These are phyloP conservation scores for Ochetophila trinervis DNA, from an alignment of 306 rosid species.

Conservation along the genomic window DNA sequence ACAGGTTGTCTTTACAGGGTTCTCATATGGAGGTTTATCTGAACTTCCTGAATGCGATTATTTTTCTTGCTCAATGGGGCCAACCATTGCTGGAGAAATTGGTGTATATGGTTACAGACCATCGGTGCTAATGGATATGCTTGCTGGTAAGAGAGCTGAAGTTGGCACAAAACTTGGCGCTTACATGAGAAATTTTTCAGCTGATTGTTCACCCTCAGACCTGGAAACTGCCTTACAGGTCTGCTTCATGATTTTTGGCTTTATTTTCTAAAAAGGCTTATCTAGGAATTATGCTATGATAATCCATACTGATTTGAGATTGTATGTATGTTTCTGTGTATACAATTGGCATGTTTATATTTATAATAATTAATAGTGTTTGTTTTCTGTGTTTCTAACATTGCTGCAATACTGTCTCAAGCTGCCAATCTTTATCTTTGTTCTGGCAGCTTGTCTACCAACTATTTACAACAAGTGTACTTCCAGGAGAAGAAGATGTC, in stretches of 20 bases:
- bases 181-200: conserved; percentile 89
- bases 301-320: not conserved
- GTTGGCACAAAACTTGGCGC: conserved; percentile 92
- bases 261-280: not conserved
- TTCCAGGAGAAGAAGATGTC: conserved; percentile 83
- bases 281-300: not conserved
- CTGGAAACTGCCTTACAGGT: conserved; percentile 99
- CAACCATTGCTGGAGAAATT: conserved; percentile 94
- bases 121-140: conserved; percentile 86
- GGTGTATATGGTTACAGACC: conserved; percentile 97
- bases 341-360: conserved; percentile 15
- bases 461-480: conserved; percentile 69
- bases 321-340: not conserved
- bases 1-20: conserved; percentile 95
- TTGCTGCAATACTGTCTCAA: not conserved
- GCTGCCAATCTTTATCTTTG: conserved; percentile 19
- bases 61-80: conserved; percentile 95
- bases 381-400: conserved; percentile 1
- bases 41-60: conserved; percentile 80
- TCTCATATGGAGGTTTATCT: conserved; percentile 92
- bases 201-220: conserved; percentile 95
- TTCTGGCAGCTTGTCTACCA: conserved; percentile 88
- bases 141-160: conserved; percentile 99
- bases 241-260: conserved; percentile 24
- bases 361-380: conserved; percentile 1